These are phyloP conservation scores for Thielaviopsis euricoi DNA, from an alignment of 2,329 filamentous ascomycete species.

Conservation along the genomic window DNA sequence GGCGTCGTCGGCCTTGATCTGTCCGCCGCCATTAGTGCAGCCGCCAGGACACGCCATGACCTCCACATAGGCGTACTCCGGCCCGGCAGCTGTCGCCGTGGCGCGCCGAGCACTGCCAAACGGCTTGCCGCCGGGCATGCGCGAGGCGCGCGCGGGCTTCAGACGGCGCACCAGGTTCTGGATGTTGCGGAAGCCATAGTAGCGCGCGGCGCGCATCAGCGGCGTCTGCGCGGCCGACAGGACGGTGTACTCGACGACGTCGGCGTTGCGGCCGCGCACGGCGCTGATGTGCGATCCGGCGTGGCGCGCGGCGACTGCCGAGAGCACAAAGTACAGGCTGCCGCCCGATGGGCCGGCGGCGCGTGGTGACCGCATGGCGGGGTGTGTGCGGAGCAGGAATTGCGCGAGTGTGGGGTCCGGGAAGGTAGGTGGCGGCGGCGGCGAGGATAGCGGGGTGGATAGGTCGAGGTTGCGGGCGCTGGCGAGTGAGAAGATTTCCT, in stretches of 20 bases:
- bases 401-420: slow-evolving; percentile 53
- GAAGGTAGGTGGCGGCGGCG: slow-evolving; percentile 38
- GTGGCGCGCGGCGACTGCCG: slow-evolving; percentile 52
- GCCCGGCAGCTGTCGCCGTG: slow-evolving; percentile 27
- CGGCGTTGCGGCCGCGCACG: slow-evolving; percentile 67
- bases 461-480: slow-evolving; percentile 66
- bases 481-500: slow-evolving; percentile 81
- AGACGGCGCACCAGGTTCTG: slow-evolving; percentile 90
- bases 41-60: slow-evolving; percentile 99
- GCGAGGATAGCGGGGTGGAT: slow-evolving; percentile 45
- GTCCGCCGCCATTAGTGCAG: slow-evolving; percentile 92
- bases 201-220: slow-evolving; percentile 69
- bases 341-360: slow-evolving; percentile 72
- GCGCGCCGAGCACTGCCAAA: slow-evolving; percentile 37
- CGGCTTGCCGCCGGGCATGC: slow-evolving; percentile 60
- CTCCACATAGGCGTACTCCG: slow-evolving; percentile 82
- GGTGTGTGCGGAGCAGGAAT: slow-evolving; percentile 51
- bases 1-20: slow-evolving; percentile 79
- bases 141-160: slow-evolving; percentile 62
- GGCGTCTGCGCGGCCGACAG: slow-evolving; percentile 34
- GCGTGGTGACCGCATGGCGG: slow-evolving; percentile 23
- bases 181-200: slow-evolving; percentile 96
- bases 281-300: slow-evolving; percentile 57
- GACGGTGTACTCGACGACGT: slow-evolving; percentile 76
- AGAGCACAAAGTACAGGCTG: slow-evolving; percentile 71